Base-by-base conservation (phyloP, 441 rosid species). In the Capsella rubella region DNA sequence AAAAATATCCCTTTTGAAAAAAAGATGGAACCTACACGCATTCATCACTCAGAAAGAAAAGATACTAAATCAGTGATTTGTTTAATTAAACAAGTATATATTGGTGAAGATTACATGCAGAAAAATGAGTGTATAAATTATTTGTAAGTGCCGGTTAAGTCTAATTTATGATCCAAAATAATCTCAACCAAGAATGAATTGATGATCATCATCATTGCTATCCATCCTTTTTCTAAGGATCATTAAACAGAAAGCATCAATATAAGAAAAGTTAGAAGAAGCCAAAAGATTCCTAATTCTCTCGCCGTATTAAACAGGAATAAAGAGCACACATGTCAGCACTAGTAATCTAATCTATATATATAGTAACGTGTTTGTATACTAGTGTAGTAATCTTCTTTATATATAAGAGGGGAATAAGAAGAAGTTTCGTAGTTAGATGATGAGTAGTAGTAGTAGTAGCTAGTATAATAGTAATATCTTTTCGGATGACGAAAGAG, bases 121-220 rank as follows among this genome's bases (percentile, higher is more conserved):
- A 21, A 35, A 74, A 67, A 59, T 9, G 29, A 42, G 15, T 28
- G 5, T 29, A 29, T 29, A 31, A 1, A 4, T 31, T 4, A 2
- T 37, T 46, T 47, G 0, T 37, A 12, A 64, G 71, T 21, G n/a
- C 16, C 39, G 31, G 21, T 57, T 9, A 57, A 14, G 14, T 46
- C 28, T 2, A 21, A 47, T 21, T 21, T 2, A 29, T 13, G 6
- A 63, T 53, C 47, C 31, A 63, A 60, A 34, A 6, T 25, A 42
- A 40, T 21, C 32, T 32, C 73, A 31, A 74, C 55, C 61, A 57
- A 67, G 68, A 74, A 6, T 43, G 2, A 37, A 74, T 4, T 43
- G 3, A 49, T 64, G 0, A 34, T 8, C 42, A 64, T 64, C 56
- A 52, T 74, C 28, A 66, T 51, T 1, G 28, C 12, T 4, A 55